Evolutionary conservation across 2,329 filamentous ascomycete genomes (phyloP), one percentile per base, ranked within the genome.

Genomic region (Hypoxylon sp.): DNA sequence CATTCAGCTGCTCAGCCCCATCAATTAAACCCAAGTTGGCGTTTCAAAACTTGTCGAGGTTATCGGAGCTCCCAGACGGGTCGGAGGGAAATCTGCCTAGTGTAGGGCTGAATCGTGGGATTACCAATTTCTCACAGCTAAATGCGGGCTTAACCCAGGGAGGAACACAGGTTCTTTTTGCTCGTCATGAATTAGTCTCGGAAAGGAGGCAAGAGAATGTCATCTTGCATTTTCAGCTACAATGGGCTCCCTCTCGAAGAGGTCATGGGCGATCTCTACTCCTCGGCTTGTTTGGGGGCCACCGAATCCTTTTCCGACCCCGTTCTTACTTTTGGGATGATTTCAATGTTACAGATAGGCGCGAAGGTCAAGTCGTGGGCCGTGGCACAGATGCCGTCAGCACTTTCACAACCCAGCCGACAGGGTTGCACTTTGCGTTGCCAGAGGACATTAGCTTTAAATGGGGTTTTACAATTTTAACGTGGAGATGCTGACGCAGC

Each of bases 31-130:
- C 37, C 27, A 57, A 58, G 29, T 55, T 41, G 45, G 45, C 7
- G 47, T 59, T 64, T 63, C 61, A 56, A n/a, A 67, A 25, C 51
- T 56, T 61, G 27, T 19, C 37, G 27, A 55, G 48, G 34, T 27
- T n/a, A n/a, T n/a, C 34, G 27, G 19, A 59, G 43, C 63, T 57
- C 46, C 25, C 34, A 5, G 45, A 21, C 32, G 23, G 30, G 46
- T 30, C 37, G 47, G 27, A 58, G 48, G 19, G 52, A 37, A 68
- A 61, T 67, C 59, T 66, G 66, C 66, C 66, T 68, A 65, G 58
- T 58, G 63, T 68, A 68, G 59, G 66, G 66, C 66, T 68, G 66
- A 68, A 68, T 66, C 55, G 53, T 51, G 19, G 43, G 21, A 55
- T 25, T 46, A 7, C 21, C 16, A 32, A 47, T 34, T 37, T 32